Evolutionary conservation across 495 filamentous ascomycete species (phyloP).

Genomic region (Aspergillus asperescens): DNA sequence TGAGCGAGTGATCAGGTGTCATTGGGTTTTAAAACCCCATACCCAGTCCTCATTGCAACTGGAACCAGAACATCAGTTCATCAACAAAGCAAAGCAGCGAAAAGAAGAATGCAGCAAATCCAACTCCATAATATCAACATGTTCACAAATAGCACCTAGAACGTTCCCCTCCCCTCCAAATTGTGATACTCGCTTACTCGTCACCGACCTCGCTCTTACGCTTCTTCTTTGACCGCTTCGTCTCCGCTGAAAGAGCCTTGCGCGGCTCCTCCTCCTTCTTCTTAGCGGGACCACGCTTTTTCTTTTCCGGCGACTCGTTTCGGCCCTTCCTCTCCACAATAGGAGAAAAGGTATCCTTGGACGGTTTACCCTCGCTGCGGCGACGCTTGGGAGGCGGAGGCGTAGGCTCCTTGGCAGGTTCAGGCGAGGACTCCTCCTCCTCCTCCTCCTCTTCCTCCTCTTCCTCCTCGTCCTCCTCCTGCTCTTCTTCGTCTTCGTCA

Average conservation of each 20-base stretch:
- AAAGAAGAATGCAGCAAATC: conserved; percentile 11
- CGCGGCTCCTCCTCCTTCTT: conserved; percentile 48
- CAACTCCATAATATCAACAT: conserved; percentile 2
- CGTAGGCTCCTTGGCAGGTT: conserved; percentile 50
- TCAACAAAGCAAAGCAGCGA: conserved; percentile 2
- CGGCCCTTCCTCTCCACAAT: conserved; percentile 18
- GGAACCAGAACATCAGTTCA: too few relatives aligned
- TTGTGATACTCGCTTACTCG: conserved; percentile 20
- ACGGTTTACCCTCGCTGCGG: conserved; percentile 40
- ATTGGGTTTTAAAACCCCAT: neutral
- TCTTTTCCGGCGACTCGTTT: conserved; percentile 39
- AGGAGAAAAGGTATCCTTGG: conserved; percentile 42
- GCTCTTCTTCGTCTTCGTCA: conserved; percentile 33
- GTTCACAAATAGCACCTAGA: neutral
- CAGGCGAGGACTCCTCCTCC: conserved; percentile 47
- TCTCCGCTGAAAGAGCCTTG: conserved; percentile 48
- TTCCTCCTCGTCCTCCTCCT: conserved; percentile 38
- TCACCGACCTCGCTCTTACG: conserved; percentile 52
- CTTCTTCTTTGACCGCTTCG: conserved; percentile 57
- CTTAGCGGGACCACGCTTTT: conserved; percentile 36
- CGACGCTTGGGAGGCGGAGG: conserved; percentile 46
- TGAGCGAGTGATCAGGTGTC: too few relatives aligned
- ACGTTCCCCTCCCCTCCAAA: neutral
- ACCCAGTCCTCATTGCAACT: neutral
- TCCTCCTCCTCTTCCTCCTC: conserved; percentile 30